Percentiles rank a stretch among this genome's conserved stretches.
Conservation (phyloP, 805 yeast species). For the Candida succiphila region DNA sequence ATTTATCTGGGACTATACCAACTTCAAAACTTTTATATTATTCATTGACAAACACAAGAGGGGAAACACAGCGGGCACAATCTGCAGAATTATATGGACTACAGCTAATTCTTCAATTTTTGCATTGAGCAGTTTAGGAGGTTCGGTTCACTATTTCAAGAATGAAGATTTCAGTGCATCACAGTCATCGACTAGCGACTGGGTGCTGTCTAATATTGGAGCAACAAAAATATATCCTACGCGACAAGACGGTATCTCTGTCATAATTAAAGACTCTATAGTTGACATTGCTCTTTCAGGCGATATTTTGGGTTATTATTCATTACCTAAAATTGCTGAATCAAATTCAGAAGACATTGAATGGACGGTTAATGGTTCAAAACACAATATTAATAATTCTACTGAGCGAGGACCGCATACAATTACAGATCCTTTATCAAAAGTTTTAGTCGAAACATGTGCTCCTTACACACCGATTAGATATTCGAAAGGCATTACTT, state of each 20-base stretch:
- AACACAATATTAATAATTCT: not conserved
- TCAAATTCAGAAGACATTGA: no score
- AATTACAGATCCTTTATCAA: constrained; percentile 32
- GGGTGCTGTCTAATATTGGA: constrained; percentile 24
- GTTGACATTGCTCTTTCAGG: no score
- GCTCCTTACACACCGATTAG: constrained; percentile 19
- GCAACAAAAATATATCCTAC: not conserved
- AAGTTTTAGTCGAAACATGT: constrained; percentile 50
- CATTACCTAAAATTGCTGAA: no score
- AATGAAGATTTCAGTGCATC: constrained; percentile 21
- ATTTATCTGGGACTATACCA: constrained; percentile 54
- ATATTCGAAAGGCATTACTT: constrained; percentile 14
- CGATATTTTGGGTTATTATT: no score
- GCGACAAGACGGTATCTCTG: constrained; percentile 10
- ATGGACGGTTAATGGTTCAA: no score
- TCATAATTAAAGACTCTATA: constrained; percentile 3
- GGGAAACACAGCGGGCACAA: constrained; percentile 52
- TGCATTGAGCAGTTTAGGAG: constrained; percentile 41
- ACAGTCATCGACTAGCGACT: not conserved
- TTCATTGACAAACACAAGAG: constrained; percentile 48
- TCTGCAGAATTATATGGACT: constrained; percentile 45
- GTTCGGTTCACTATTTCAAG: constrained; percentile 56
- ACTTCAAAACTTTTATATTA: constrained; percentile 37
- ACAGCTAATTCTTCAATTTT: constrained; percentile 33
- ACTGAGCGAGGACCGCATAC: no score